Base-by-base conservation (phyloP, 1,284 basidiomycete species). In the Wolfiporia cocos region DNA sequence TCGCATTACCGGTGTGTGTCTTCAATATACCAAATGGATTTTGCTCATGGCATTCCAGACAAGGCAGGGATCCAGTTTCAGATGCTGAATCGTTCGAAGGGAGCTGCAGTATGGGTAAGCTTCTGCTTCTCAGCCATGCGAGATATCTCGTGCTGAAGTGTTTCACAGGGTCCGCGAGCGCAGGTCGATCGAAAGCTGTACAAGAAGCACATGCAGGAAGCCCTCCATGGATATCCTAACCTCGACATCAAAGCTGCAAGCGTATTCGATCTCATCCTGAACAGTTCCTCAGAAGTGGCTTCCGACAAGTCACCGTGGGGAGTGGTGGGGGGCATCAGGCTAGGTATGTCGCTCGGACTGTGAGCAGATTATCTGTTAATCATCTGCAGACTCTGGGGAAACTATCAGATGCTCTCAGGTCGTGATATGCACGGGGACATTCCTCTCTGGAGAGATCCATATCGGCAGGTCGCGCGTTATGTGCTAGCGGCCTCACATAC, bases 381-480 rank as follows among this genome's bases (percentile, higher is more conserved):
- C 14, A 9, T 14, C 22, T 34, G 3, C 57, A 86, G 86, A 88
- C 24, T 71, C 74, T 0, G 88, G 90, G n/a, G 83, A 92, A 37
- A 55, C 79, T 7, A 79, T 94, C 26, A 64, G 66, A 6, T 93
- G 90, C 53, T 81, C 82, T 2, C 78, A 87, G 51, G 83, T 92
- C 4, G 84, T 94, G 21, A 76, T 94, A 17, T 92, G 90, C 50
- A 94, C 92, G 0, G 92, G 92, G 10, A 95, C 92, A 0, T 95
- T 95, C 57, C 72, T 95, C 12, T 83, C 84, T 2, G 92, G 88
- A 12, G 84, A 92, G 62, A 91, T 93, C 39, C 90, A 94, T 55
- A 84, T 94, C 30, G 91, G 89, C 81, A 3, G 15, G 23, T 20
- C 24, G 7, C 14, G 7, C 19, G 12, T 19, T 34, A 14, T 12